Conservation (phyloP, 2,329 filamentous ascomycete genomes). For the Phyllachora maydis region DNA sequence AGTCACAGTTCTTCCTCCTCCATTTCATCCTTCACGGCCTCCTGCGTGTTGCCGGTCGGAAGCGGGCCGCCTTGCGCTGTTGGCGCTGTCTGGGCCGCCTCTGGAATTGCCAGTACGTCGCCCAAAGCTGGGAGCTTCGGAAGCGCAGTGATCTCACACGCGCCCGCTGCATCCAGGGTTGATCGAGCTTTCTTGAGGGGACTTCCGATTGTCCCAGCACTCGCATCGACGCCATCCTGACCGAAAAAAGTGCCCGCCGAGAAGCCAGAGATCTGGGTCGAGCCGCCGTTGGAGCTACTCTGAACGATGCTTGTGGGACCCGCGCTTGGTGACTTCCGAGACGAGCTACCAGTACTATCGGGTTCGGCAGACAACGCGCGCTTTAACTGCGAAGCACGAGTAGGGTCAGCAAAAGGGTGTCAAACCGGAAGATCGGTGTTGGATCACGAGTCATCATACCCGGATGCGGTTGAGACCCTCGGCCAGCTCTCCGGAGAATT, state of each 20-base stretch:
- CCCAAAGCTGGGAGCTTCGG: slow-evolving; percentile 12
- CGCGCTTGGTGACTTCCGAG: slow-evolving; percentile 23
- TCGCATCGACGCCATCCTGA: slow-evolving; percentile 30
- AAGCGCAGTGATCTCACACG: slow-evolving; percentile 5
- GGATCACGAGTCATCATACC: slow-evolving; percentile 24
- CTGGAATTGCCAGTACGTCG: slow-evolving; percentile 17
- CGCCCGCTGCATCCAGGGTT: slow-evolving; percentile 33
- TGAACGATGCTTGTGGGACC: slow-evolving; percentile 14
- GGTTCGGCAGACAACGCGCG: slow-evolving; percentile 59
- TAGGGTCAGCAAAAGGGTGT: too few species aligned
- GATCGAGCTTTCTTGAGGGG: slow-evolving; percentile 62
- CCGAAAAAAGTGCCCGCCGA: slow-evolving; percentile 19
- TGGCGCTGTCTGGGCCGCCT: slow-evolving; percentile 11
- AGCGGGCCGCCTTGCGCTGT: too few species aligned
- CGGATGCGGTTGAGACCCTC: slow-evolving; percentile 69
- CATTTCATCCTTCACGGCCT: too few species aligned
- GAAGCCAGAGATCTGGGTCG: slow-evolving; percentile 11
- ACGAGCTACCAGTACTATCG: slow-evolving; percentile 21
- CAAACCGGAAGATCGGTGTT: too few species aligned
- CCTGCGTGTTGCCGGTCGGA: too few species aligned
- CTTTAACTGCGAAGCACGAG: slow-evolving; percentile 38
- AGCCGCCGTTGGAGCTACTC: slow-evolving; percentile 7
- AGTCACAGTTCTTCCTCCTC: too few species aligned
- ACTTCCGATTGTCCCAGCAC: slow-evolving; percentile 38
- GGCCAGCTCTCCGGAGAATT: slow-evolving; percentile 52